Conservation (phyloP, 495 filamentous ascomycete genomes). For the Neurospora terricola region DNA sequence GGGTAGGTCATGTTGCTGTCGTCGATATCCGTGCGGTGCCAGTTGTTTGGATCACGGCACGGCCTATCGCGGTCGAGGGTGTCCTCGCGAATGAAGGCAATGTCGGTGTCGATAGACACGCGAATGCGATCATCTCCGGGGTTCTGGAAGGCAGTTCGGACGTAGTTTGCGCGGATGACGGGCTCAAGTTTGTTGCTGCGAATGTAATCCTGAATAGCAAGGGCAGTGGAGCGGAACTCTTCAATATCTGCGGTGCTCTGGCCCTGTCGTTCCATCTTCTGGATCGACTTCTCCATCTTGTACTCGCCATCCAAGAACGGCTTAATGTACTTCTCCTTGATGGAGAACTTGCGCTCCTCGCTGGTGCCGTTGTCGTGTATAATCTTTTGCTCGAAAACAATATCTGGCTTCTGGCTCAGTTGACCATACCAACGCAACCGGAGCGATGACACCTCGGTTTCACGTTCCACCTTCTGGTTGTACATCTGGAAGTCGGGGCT, state of each 20-base stretch:
- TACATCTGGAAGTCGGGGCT: constrained; percentile 78
- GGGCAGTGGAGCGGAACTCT: constrained; percentile 60
- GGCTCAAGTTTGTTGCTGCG: constrained; percentile 69
- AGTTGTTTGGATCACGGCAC: constrained; percentile 75
- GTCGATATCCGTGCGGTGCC: constrained; percentile 90
- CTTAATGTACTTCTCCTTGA: constrained; percentile 92
- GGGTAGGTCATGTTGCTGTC: constrained; percentile 72
- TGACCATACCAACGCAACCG: constrained; percentile 89
- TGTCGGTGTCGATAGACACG: constrained; percentile 84
- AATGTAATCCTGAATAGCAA: constrained; percentile 73
- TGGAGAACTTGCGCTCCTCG: constrained; percentile 64
- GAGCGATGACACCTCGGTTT: constrained; percentile 69
- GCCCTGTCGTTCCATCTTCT: constrained; percentile 67
- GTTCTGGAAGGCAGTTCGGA: constrained; percentile 91
- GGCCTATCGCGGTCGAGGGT: constrained; percentile 71
- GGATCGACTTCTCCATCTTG: constrained; percentile 79
- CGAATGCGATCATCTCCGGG: constrained; percentile 84
- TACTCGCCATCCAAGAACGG: constrained; percentile 81
- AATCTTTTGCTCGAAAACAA: constrained; percentile 82
- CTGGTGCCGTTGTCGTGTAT: constrained; percentile 64
- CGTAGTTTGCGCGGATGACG: constrained; percentile 84
- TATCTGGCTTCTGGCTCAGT: constrained; percentile 62
- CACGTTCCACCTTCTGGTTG: constrained; percentile 67
- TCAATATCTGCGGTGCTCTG: constrained; percentile 50
- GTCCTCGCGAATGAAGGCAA: constrained; percentile 91